phyloP scores from a whole-genome alignment of 148 eudicot genomes.

The Fallopia convolvulus region DNA sequence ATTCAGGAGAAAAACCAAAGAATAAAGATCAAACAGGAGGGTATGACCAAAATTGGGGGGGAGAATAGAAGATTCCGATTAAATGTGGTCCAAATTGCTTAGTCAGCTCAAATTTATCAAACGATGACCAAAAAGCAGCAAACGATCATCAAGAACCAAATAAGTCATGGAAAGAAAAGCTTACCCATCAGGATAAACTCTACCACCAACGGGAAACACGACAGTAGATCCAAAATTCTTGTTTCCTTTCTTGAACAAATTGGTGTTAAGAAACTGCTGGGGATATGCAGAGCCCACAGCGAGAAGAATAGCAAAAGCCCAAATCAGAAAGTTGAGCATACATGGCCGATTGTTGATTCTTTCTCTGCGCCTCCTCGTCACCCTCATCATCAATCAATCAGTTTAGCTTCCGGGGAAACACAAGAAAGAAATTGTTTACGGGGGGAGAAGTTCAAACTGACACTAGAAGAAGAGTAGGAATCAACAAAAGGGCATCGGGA shows the following conservation, averaged over 20 bases:
- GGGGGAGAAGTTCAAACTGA: background rate
- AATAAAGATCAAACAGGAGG: slow-evolving; percentile 1
- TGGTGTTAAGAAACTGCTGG: background rate
- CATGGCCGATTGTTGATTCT: background rate
- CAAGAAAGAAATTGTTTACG: background rate
- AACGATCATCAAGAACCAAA: background rate
- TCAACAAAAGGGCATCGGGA: background rate
- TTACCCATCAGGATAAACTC: slow-evolving; percentile 82
- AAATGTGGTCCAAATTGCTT: background rate
- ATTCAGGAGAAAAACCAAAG: background rate
- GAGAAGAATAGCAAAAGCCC: background rate
- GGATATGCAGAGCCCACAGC: background rate
- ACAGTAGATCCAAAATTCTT: slow-evolving; percentile 30
- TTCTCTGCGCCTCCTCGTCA: background rate
- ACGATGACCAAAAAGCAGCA: background rate
- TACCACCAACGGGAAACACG: slow-evolving; percentile 55
- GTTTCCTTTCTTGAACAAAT: background rate
- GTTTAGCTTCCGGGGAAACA: background rate
- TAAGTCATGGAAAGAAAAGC: background rate
- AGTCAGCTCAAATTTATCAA: background rate
- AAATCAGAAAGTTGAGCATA: background rate
- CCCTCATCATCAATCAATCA: background rate
- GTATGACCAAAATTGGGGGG: background rate
- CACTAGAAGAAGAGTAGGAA: background rate
- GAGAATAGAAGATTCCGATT: background rate